These are phyloP conservation scores for Mallotus japonicus DNA, from an alignment of 441 rosid genomes.

Conservation along the genomic window DNA sequence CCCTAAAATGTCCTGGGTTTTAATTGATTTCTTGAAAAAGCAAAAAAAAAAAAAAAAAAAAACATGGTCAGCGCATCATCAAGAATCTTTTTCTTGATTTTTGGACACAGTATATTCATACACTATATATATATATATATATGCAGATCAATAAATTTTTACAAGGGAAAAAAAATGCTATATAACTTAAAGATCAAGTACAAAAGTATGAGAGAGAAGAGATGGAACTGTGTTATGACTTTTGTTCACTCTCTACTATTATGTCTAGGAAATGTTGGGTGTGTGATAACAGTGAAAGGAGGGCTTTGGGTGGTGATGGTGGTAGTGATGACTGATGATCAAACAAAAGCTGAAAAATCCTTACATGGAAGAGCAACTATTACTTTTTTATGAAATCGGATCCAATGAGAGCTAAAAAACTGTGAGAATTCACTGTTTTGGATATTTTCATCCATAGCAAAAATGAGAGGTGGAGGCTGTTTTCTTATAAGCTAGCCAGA, in stretches of 20 bases:
- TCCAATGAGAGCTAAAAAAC: conserved; percentile 27
- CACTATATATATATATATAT: neutral
- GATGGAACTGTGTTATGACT: conserved; percentile 19
- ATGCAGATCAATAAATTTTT: neutral
- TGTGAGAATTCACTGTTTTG: conserved; percentile 21
- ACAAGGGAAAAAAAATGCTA: neutral
- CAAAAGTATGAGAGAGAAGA: conserved; percentile 23
- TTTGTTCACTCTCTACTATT: conserved; percentile 24
- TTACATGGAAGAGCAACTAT: conserved; percentile 25
- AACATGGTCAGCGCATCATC: neutral
- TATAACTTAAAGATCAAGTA: conserved; percentile 1
- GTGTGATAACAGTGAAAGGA: conserved; percentile 23
- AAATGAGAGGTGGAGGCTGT: conserved; percentile 17
- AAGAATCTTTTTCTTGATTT: conserved; percentile 9
- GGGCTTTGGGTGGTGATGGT: neutral
- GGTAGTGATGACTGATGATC: conserved; percentile 13
- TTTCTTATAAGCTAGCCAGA: neutral
- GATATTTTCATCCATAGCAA: conserved; percentile 5
- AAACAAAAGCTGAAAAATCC: conserved; percentile 29
- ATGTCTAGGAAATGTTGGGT: conserved; percentile 22
- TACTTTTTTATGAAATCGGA: conserved; percentile 28
- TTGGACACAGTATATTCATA: neutral
- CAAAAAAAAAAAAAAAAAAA: neutral
- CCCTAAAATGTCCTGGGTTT: conserved; percentile 24
- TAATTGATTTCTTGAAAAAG: too few relatives aligned